Base-by-base conservation (phyloP, 495 filamentous ascomycete genomes). In the Hyphodiscus hymeniophilus region DNA sequence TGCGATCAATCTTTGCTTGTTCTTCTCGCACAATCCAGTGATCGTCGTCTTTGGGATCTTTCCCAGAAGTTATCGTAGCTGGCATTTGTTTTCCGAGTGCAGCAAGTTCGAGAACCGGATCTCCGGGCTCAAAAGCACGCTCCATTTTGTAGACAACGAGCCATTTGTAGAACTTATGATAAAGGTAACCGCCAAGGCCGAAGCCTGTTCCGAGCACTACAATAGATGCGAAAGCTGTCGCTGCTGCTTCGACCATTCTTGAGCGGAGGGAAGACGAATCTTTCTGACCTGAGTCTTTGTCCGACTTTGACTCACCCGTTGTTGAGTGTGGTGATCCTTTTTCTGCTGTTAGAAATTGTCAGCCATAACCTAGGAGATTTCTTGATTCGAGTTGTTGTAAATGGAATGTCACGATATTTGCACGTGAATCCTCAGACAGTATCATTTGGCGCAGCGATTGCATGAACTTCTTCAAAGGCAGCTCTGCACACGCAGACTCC, bases 81-180 rank as follows among this genome's bases (percentile, higher is more conserved):
- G 66, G 63, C 17, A 69, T 56, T 50, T 74, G 66, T 38, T 77
- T 77, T 23, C 75, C 77, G 2, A 82, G 71, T n/a, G 85, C 87
- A 1, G 92, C 91, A 13, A 98, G 68, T 35, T 87, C 89, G 2
- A 98, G 73, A 0, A 91, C 89, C 0, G 92, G 92, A 61, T 98
- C 92, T 4, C 92, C 92, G 7, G 87, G 86, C 26, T 80, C 70
- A 62, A 98, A 97, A n/a, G 92, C 92, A 58, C 89, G 82, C 53
- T 89, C 80, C 67, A 96, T 95, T 65, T 98, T 98, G 47, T 82
- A 64, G 8, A 95, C 66, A 20, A 96, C 84, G 35, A 91, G 61
- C 60, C 83, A 74, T 69, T 98, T 98, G 74, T 98, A 98, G 59
- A 84, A 87, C 59, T 68, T 74, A 56, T 94, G 89, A 64, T 95